Conservation (phyloP, 1,284 basidiomycete species). For the Sanguinoderma infundibulare region DNA sequence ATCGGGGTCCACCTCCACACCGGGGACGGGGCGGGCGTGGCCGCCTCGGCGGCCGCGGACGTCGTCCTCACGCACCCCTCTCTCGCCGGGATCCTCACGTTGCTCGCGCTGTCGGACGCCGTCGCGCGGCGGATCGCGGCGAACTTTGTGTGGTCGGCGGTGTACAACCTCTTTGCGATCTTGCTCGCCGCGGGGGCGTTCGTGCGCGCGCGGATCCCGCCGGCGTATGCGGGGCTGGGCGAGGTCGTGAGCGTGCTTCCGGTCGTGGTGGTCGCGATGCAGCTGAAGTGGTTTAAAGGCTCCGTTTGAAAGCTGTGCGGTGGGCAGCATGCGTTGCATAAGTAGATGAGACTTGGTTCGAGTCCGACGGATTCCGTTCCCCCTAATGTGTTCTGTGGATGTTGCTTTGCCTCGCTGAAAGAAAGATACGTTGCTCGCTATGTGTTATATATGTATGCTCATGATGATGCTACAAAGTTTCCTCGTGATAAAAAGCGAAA, state of each 20-base stretch:
- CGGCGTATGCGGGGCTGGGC: conserved; percentile 48
- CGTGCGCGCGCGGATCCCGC: conserved; percentile 41
- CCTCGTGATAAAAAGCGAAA: too few species aligned
- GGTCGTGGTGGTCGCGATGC: conserved; percentile 42
- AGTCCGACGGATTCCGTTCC: too few species aligned
- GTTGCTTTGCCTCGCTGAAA: too few species aligned
- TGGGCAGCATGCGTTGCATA: background rate
- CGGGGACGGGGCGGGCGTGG: conserved; percentile 40
- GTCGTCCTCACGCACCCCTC: conserved; percentile 48
- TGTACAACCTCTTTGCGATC: conserved; percentile 50
- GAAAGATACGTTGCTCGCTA: too few species aligned
- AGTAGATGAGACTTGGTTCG: too few species aligned
- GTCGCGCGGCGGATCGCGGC: conserved; percentile 43
- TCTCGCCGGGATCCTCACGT: conserved; percentile 42
- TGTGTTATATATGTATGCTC: too few species aligned
- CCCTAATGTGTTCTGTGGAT: too few species aligned
- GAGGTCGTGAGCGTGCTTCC: conserved; percentile 48
- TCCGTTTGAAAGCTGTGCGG: background rate
- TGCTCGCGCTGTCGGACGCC: conserved; percentile 47
- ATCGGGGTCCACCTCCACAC: conserved; percentile 51
- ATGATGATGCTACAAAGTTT: too few species aligned
- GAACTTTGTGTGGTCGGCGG: conserved; percentile 52
- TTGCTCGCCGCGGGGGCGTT: conserved; percentile 57
- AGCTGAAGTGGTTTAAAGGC: conserved; percentile 36
- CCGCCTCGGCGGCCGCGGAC: conserved; percentile 49